A percentile compares a stretch with the other conserved stretches of the same genome.
These are phyloP conservation scores for Monilinia vaccinii-corymbosi DNA, from an alignment of 2,329 filamentous ascomycete genomes.

Conservation along the genomic window DNA sequence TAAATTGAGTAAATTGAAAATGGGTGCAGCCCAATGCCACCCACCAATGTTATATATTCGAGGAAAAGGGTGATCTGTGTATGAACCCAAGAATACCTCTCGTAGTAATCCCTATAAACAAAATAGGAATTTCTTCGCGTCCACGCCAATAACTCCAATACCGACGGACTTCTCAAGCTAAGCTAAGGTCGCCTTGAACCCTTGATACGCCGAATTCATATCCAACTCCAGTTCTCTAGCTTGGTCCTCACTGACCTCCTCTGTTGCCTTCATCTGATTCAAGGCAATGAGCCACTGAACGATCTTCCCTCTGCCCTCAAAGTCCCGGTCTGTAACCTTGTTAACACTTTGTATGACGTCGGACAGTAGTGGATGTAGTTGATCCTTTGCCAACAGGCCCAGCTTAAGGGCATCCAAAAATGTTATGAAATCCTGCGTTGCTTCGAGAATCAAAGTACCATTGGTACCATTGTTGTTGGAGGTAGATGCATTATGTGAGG, in stretches of 20 bases:
- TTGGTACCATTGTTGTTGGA: conserved; percentile 34
- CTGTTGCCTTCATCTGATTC: conserved; percentile 95
- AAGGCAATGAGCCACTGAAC: conserved; percentile 96
- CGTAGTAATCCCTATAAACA: not conserved
- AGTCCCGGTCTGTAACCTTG: conserved; percentile 90
- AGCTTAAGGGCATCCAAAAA: conserved; percentile 92
- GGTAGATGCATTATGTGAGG: conserved; percentile 35
- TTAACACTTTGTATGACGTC: conserved; percentile 97
- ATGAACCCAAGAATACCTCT: not conserved
- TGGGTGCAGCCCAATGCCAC: not conserved
- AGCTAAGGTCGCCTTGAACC: conserved; percentile 59
- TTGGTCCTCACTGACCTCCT: conserved; percentile 81
- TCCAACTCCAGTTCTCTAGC: conserved; percentile 84
- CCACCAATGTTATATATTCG: too few species aligned
- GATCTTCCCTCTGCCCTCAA: conserved; percentile 92
- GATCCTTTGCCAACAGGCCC: conserved; percentile 87
- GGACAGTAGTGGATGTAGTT: conserved; percentile 86
- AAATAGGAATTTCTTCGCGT: not conserved
- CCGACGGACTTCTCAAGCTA: conserved; percentile 14
- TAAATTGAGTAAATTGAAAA: not conserved
- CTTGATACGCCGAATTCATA: conserved; percentile 88
- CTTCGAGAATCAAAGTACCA: conserved; percentile 67
- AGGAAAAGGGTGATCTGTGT: not conserved
- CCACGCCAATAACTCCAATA: not conserved
- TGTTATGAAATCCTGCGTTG: conserved; percentile 97